These are phyloP conservation scores for Thermothielavioides terrestris DNA, from an alignment of 495 filamentous ascomycete genomes.

Conservation along the genomic window DNA sequence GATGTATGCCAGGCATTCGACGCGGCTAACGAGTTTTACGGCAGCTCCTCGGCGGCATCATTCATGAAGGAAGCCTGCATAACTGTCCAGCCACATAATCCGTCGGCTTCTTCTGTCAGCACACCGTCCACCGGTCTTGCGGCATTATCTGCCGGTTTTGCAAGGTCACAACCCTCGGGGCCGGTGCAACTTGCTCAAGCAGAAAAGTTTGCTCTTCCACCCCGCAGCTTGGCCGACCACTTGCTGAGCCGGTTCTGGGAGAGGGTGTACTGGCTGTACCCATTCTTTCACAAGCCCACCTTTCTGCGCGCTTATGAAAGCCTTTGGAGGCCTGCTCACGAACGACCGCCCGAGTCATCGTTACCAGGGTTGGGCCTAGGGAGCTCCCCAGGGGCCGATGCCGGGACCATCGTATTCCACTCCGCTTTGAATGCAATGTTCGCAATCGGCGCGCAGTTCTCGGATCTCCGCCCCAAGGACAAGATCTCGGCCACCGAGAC, in stretches of 20 bases:
- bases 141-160: neutral
- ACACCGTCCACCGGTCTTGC: neutral
- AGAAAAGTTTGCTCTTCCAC: conserved; percentile 26
- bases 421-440: conserved; percentile 40
- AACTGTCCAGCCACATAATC: conserved; percentile 16
- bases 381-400: conserved; percentile 29
- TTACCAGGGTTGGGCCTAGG: conserved; percentile 31
- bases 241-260: conserved; percentile 37
- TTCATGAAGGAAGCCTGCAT: conserved; percentile 35
- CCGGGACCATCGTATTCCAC: conserved; percentile 36
- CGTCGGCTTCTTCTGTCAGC: neutral
- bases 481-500: conserved; percentile 30
- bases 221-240: conserved; percentile 38
- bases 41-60: conserved; percentile 35
- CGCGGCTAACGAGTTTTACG: conserved; percentile 31
- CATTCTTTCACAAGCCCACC: conserved; percentile 38
- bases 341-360: conserved; percentile 12
- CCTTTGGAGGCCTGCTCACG: conserved; percentile 29
- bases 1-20: conserved; percentile 22
- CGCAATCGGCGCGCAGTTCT: conserved; percentile 38
- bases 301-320: conserved; percentile 37
- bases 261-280: conserved; percentile 35
- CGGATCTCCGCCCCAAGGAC: conserved; percentile 30
- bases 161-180: neutral
- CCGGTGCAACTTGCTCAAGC: conserved; percentile 3